Conservation (phyloP, 1,284 basidiomycete species). For the Xanthoconium separans region DNA sequence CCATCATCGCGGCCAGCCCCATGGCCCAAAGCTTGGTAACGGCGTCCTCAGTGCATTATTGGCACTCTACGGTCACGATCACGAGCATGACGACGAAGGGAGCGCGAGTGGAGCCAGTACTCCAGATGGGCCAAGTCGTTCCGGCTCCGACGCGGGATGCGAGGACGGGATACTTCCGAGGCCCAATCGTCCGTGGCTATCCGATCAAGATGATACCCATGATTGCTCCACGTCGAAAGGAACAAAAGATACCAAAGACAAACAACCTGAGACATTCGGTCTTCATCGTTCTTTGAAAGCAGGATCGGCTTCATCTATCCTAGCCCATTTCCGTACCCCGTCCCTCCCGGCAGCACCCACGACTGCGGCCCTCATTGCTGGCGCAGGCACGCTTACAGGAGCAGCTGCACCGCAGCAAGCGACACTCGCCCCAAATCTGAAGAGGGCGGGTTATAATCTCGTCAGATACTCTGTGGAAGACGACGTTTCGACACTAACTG, state of each 20-base stretch:
- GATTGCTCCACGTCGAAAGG: slow-evolving; percentile 1
- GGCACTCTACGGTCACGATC: slow-evolving; percentile 47
- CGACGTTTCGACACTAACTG: neutral
- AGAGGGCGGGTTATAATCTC: slow-evolving; percentile 56
- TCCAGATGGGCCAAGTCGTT: slow-evolving; percentile 23
- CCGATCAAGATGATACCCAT: slow-evolving; percentile 3
- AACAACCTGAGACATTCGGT: slow-evolving; percentile 4
- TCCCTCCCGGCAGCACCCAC: slow-evolving; percentile 20
- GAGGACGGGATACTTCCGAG: slow-evolving; percentile 17
- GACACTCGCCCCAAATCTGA: slow-evolving; percentile 56
- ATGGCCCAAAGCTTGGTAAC: slow-evolving; percentile 30
- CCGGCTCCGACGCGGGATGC: slow-evolving; percentile 23
- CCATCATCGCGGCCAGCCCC: slow-evolving; percentile 2
- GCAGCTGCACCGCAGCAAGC: slow-evolving; percentile 51
- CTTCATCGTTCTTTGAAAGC: slow-evolving; percentile 23
- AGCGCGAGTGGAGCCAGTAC: slow-evolving; percentile 30
- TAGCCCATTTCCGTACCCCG: slow-evolving; percentile 19
- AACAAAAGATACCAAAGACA: slow-evolving; percentile 4
- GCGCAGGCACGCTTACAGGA: slow-evolving; percentile 55
- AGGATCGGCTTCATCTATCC: slow-evolving; percentile 27
- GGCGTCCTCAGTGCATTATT: slow-evolving; percentile 56
- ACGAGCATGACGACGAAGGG: slow-evolving; percentile 33
- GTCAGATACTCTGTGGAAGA: slow-evolving; percentile 42
- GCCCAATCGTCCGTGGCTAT: slow-evolving; percentile 25
- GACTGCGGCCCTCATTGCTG: slow-evolving; percentile 53